These are phyloP conservation scores for Magnusiomyces fungicola DNA, from an alignment of 1,139 yeast genomes.

Conservation along the genomic window DNA sequence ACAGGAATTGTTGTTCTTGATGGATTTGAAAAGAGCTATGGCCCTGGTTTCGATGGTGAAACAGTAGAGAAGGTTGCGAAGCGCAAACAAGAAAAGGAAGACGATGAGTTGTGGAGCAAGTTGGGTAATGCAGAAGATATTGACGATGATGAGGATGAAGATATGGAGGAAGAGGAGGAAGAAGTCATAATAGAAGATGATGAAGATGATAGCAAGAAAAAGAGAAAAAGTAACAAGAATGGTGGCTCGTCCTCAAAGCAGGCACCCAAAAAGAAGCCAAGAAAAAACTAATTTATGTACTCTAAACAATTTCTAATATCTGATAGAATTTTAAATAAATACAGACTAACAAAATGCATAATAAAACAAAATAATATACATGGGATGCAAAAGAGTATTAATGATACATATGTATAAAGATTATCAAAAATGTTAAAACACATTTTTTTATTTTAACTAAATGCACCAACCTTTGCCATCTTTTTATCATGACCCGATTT, in stretches of 20 bases:
- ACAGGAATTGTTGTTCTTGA: conserved; percentile 46
- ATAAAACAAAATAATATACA: not conserved
- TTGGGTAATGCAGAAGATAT: conserved; percentile 12
- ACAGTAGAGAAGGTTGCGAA: conserved; percentile 3
- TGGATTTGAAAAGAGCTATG: conserved; percentile 19
- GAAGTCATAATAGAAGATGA: conserved; percentile 10
- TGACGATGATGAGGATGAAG: not conserved
- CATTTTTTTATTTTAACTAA: conserved; percentile 2
- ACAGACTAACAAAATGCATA: not conserved
- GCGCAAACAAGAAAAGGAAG: conserved; percentile 5
- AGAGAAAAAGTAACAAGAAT: conserved; percentile 2
- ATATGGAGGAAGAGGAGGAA: not conserved
- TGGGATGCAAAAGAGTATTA: not conserved
- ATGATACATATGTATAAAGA: not conserved
- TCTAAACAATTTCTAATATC: not conserved
- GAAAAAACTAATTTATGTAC: not conserved
- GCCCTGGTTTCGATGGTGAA: conserved; percentile 2
- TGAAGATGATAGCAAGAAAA: not conserved
- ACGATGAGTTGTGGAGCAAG: conserved; percentile 6
- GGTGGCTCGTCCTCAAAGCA: too few relatives aligned
- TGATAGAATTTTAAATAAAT: not conserved
- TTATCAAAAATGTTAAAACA: too few relatives aligned
- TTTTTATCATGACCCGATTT: conserved; percentile 56
- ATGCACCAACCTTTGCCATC: conserved; percentile 28
- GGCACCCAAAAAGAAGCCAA: not conserved